Evolutionary conservation across 2,329 filamentous ascomycete species (phyloP).

Genomic region (Paecilomyces niveus): DNA sequence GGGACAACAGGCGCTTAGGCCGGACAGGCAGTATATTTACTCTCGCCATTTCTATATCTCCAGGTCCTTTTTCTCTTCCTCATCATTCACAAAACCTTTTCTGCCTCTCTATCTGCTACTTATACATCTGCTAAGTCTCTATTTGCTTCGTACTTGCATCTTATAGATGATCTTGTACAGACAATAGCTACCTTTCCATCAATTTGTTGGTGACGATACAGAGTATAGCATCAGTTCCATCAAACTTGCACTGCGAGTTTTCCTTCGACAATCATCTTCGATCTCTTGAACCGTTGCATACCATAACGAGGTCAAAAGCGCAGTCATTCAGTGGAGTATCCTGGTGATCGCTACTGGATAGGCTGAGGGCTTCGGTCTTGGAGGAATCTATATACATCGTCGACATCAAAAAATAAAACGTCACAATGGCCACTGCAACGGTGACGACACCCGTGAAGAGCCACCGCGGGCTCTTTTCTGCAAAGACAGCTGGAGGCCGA

Average conservation of each 20-base stretch:
- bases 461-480: slow-evolving; percentile 85
- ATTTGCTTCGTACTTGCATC: slow-evolving; percentile 19
- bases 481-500: slow-evolving; percentile 86
- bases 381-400: neutral
- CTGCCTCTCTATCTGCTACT: slow-evolving; percentile 16
- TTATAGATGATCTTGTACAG: slow-evolving; percentile 14
- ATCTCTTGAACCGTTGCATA: no score
- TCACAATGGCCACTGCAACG: slow-evolving; percentile 70
- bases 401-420: neutral
- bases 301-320: no score
- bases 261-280: no score
- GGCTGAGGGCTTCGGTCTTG: slow-evolving; percentile 13
- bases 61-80: slow-evolving; percentile 12
- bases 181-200: slow-evolving; percentile 14
- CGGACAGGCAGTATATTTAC: slow-evolving; percentile 31
- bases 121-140: slow-evolving; percentile 25
- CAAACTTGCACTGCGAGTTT: no score
- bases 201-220: neutral
- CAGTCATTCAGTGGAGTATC: slow-evolving; percentile 32
- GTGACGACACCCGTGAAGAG: slow-evolving; percentile 92
- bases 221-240: no score
- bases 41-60: slow-evolving; percentile 13
- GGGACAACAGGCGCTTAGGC: slow-evolving; percentile 24
- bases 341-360: slow-evolving; percentile 23
- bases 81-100: slow-evolving; percentile 13